These are phyloP conservation scores for Lablab purpureus DNA, from an alignment of 306 rosid genomes.

Conservation along the genomic window DNA sequence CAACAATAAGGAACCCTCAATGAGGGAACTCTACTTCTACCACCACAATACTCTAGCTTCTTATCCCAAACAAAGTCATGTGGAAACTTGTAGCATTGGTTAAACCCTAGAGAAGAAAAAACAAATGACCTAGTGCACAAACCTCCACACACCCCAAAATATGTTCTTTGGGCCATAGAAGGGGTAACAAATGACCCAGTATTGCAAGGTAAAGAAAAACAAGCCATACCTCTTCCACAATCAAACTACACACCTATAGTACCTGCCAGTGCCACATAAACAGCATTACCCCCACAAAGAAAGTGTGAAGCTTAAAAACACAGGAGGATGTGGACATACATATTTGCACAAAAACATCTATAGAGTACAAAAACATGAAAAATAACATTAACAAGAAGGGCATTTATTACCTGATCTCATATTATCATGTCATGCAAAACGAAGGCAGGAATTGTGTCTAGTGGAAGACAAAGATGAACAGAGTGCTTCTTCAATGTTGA, in stretches of 20 bases:
- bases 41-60: conserved; percentile 44
- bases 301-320: conserved; percentile 35
- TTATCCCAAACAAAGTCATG: conserved; percentile 49
- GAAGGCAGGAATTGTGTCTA: conserved; percentile 10
- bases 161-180: conserved; percentile 53
- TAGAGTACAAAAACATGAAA: conserved; percentile 25
- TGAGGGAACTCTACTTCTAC: conserved; percentile 48
- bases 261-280: conserved; percentile 40
- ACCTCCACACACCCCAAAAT: conserved; percentile 53
- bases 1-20: conserved; percentile 53
- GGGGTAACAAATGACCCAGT: conserved; percentile 53
- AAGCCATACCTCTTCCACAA: conserved; percentile 64
- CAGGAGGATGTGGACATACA: background rate
- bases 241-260: conserved; percentile 34
- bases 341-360: conserved; percentile 14
- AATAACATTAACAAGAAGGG: conserved; percentile 32
- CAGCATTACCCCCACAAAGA: conserved; percentile 40
- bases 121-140: conserved; percentile 53
- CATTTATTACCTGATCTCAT: conserved; percentile 48
- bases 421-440: background rate
- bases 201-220: conserved; percentile 65
- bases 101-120: conserved; percentile 51
- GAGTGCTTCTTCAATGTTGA: background rate
- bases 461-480: conserved; percentile 23
- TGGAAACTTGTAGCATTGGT: conserved; percentile 47